Evolutionary conservation across 768 basidiomycete genomes (phyloP).

Genomic region (Pisolithus albus): DNA sequence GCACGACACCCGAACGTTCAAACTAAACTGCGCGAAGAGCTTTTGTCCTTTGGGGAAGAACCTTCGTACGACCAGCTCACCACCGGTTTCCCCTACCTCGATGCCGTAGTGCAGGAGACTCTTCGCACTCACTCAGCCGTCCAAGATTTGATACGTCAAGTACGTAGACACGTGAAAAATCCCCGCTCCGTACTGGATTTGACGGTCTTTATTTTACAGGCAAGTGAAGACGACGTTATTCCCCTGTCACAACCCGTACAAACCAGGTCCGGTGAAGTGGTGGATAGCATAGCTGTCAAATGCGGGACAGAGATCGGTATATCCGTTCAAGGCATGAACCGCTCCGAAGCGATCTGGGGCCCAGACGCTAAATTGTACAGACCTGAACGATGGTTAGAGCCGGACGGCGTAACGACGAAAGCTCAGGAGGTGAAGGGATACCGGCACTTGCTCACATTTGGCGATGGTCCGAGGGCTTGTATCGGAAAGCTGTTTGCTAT

Average conservation of each 20-base stretch:
- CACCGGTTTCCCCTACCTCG: slow-evolving; percentile 46
- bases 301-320: slow-evolving; percentile 39
- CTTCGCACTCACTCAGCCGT: slow-evolving; percentile 39
- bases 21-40: slow-evolving; percentile 42
- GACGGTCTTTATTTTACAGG: slow-evolving; percentile 21
- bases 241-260: slow-evolving; percentile 45
- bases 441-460: slow-evolving; percentile 23
- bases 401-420: slow-evolving; percentile 13
- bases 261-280: slow-evolving; percentile 33
- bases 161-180: slow-evolving; percentile 3
- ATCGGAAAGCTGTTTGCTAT: slow-evolving; percentile 24
- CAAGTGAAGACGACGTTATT: slow-evolving; percentile 48
- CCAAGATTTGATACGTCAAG: slow-evolving; percentile 9
- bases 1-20: slow-evolving; percentile 39
- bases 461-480: slow-evolving; percentile 25
- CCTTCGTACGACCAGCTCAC: slow-evolving; percentile 50
- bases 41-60: slow-evolving; percentile 36
- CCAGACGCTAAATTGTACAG: slow-evolving; percentile 30
- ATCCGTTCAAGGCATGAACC: slow-evolving; percentile 42
- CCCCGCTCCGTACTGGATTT: neutral
- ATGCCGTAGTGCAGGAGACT: slow-evolving; percentile 41
- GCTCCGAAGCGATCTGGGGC: slow-evolving; percentile 53
- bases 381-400: slow-evolving; percentile 15
- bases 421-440: slow-evolving; percentile 20
- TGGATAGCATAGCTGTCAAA: slow-evolving; percentile 37